These are phyloP conservation scores for Gossypium longicalyx DNA, from an alignment of 345 rosid species.

Conservation along the genomic window DNA sequence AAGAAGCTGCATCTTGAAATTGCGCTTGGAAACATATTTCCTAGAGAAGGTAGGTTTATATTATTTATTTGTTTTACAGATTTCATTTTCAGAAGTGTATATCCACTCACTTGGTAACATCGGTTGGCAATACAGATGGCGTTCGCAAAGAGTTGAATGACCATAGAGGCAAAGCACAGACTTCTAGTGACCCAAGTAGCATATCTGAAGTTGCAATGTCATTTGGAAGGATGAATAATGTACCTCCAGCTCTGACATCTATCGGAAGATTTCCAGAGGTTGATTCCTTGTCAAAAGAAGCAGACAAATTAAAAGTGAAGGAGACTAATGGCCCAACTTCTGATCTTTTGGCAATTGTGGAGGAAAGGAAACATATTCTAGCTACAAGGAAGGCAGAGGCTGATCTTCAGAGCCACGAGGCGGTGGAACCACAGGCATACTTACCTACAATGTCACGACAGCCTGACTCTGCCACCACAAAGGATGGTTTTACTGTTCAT, in stretches of 20 bases:
- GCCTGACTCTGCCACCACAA: conserved; percentile 34
- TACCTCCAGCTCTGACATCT: conserved; percentile 33
- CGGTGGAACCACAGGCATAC: conserved; percentile 34
- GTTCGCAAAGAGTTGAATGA: conserved; percentile 46
- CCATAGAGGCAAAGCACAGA: conserved; percentile 41
- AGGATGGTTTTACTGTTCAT: conserved; percentile 27
- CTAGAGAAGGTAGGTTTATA: conserved; percentile 58
- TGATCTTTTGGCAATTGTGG: conserved; percentile 32
- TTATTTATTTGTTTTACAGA: conserved; percentile 4
- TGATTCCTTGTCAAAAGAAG: conserved; percentile 40
- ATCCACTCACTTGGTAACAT: conserved; percentile 15
- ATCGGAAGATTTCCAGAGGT: conserved; percentile 47
- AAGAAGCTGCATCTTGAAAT: conserved; percentile 85
- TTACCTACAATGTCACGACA: conserved; percentile 26
- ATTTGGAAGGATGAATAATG: conserved; percentile 46
- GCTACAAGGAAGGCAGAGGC: conserved; percentile 40
- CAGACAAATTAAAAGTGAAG: conserved; percentile 42
- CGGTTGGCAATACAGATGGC: conserved; percentile 47
- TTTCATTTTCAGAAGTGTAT: conserved; percentile 4
- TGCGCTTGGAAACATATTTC: conserved; percentile 67
- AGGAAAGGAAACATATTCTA: conserved; percentile 43
- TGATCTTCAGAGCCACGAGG: conserved; percentile 46
- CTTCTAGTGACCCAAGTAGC: conserved; percentile 36
- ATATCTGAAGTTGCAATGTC: conserved; percentile 40
- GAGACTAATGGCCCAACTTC: conserved; percentile 34